Evolutionary conservation across 148 eudicot species (phyloP).

Genomic region (Silene conica): DNA sequence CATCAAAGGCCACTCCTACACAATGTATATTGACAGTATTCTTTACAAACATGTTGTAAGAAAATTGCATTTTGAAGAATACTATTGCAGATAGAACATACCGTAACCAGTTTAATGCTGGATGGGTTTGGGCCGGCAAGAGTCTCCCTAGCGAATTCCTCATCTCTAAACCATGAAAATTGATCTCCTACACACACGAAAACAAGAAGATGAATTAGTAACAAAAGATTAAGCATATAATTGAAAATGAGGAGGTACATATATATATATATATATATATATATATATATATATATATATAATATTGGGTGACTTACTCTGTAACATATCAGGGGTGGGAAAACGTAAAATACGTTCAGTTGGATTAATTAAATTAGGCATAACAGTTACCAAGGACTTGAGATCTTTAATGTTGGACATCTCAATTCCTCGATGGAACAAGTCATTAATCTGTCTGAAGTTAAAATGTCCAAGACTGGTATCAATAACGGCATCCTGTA

Average conservation of each 20-base stretch:
- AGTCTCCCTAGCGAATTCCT: conserved; percentile 30
- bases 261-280: no score
- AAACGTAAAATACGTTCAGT: not conserved
- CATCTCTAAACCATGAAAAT: conserved; percentile 64
- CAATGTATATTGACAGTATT: not conserved
- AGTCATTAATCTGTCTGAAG: not conserved
- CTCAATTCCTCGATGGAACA: not conserved
- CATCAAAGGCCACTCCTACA: conserved; percentile 43
- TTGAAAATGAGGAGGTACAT: no score
- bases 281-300: no score
- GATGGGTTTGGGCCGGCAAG: not conserved
- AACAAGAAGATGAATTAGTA: not conserved
- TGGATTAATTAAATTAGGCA: not conserved
- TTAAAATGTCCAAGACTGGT: not conserved
- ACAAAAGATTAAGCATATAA: no score
- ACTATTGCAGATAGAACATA: not conserved
- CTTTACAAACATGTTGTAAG: not conserved
- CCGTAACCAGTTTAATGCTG: not conserved
- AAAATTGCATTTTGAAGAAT: no score
- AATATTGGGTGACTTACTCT: not conserved
- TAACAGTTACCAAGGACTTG: not conserved
- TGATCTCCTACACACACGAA: conserved; percentile 30
- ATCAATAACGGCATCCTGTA: not conserved
- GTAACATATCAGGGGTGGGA: not conserved
- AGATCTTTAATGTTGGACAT: not conserved